Conservation (phyloP, 2,329 filamentous ascomycete species). For the Alternaria postmessia region DNA sequence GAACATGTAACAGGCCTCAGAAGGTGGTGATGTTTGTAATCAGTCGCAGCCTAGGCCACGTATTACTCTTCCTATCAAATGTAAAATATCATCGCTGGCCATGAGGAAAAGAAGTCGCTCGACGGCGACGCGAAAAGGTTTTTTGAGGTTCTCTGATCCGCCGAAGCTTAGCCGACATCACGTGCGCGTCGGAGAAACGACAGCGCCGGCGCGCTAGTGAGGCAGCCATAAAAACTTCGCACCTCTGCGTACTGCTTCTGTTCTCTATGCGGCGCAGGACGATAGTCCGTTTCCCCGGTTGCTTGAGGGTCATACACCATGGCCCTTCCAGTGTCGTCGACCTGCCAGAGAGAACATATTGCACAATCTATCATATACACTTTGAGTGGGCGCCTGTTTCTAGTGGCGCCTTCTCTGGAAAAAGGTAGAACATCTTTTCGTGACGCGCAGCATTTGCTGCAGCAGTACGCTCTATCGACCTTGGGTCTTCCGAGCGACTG, state of each 20-base stretch:
- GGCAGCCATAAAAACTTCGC: constrained; percentile 33
- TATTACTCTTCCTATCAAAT: constrained; percentile 25
- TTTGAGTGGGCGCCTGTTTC: constrained; percentile 46
- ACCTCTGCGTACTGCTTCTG: constrained; percentile 54
- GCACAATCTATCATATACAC: constrained; percentile 63
- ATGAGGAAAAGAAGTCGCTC: constrained; percentile 21
- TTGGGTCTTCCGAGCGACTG: not conserved
- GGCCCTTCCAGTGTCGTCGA: constrained; percentile 75
- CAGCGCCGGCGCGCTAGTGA: constrained; percentile 8
- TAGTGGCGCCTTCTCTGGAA: constrained; percentile 52
- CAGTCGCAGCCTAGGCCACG: constrained; percentile 23
- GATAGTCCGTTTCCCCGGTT: constrained; percentile 80
- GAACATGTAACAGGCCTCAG: constrained; percentile 27
- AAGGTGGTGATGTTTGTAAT: constrained; percentile 28
- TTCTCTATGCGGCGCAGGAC: constrained; percentile 79
- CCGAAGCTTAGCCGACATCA: constrained; percentile 12
- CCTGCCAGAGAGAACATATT: constrained; percentile 79
- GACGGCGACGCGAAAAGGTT: not conserved
- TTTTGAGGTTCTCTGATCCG: constrained; percentile 3
- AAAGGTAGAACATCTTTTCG: constrained; percentile 63
- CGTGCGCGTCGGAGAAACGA: constrained; percentile 11
- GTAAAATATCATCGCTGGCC: constrained; percentile 49
- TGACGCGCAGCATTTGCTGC: not conserved
- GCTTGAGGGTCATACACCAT: constrained; percentile 67
- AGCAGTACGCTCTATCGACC: not conserved